These are phyloP conservation scores for Agaricus blazei DNA, from an alignment of 768 basidiomycete species.

Conservation along the genomic window DNA sequence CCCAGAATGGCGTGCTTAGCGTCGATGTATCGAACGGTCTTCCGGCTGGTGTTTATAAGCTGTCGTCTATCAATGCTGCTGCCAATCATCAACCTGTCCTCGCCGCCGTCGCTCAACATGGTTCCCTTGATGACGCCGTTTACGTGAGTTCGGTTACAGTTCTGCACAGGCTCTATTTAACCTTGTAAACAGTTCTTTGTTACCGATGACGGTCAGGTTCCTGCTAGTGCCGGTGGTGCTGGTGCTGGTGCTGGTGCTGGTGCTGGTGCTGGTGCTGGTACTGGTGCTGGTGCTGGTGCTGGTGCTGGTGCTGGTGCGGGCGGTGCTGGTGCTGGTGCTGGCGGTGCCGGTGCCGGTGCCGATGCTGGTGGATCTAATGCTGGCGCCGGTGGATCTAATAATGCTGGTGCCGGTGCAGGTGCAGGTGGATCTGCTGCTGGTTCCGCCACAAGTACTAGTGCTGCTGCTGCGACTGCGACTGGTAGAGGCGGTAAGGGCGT, in stretches of 20 bases:
- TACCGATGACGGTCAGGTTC: conserved; percentile 11
- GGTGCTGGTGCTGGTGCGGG: conserved; percentile 3
- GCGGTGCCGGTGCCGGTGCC: not conserved
- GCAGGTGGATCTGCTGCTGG: conserved; percentile 7
- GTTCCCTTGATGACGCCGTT: conserved; percentile 40
- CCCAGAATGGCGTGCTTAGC: conserved; percentile 45
- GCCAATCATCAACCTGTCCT: conserved; percentile 47
- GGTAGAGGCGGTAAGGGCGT: conserved; percentile 10
- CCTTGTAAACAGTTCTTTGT: conserved; percentile 12
- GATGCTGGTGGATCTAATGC: not conserved
- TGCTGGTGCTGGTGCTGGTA: conserved; percentile 11
- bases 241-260: conserved; percentile 2
- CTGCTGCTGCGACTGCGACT: conserved; percentile 1
- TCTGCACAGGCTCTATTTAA: not conserved
- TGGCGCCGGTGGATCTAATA: conserved; percentile 6
- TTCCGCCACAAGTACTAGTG: conserved; percentile 10
- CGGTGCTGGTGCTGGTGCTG: conserved; percentile 10
- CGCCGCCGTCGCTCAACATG: conserved; percentile 46
- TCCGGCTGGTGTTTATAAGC: conserved; percentile 51
- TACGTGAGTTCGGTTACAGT: conserved; percentile 29
- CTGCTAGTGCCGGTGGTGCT: not conserved
- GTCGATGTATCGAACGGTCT: conserved; percentile 44
- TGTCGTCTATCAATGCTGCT: conserved; percentile 47
- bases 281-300: not conserved
- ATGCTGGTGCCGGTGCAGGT: not conserved